phyloP scores from a whole-genome alignment of 306 rosid species.

The Glycine latifolia region DNA sequence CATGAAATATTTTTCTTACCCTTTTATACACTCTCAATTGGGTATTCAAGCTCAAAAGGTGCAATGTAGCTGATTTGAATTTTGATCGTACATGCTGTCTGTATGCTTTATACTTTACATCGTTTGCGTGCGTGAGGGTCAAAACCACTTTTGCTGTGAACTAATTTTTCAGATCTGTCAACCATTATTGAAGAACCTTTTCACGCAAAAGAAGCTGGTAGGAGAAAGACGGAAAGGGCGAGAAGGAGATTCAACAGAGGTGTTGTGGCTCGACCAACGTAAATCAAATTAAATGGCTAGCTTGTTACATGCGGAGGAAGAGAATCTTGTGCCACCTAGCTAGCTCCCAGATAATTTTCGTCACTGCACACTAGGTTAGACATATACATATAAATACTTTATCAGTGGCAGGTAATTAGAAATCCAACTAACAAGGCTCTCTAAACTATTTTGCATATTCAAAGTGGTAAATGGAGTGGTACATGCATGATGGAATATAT shows the following conservation, averaged over 20 bases:
- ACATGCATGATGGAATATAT: neutral
- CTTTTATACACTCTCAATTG: too few relatives aligned
- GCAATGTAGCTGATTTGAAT: constrained; percentile 35
- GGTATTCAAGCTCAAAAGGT: neutral
- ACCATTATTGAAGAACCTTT: constrained; percentile 66
- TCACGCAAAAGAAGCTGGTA: constrained; percentile 47
- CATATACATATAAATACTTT: neutral
- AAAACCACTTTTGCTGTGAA: constrained; percentile 38
- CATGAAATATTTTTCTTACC: too few relatives aligned
- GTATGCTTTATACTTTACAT: constrained; percentile 23
- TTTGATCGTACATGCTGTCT: constrained; percentile 25
- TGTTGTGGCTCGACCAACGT: constrained; percentile 35
- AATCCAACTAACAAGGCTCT: neutral
- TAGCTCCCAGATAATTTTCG: constrained; percentile 18
- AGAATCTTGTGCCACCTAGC: constrained; percentile 29
- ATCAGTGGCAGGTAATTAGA: constrained; percentile 21
- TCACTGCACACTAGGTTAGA: constrained; percentile 22
- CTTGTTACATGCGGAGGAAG: constrained; percentile 22
- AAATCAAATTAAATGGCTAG: constrained; percentile 34
- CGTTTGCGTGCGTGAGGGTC: constrained; percentile 25
- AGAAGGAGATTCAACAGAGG: constrained; percentile 58
- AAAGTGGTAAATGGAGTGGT: constrained; percentile 37
- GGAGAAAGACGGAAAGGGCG: constrained; percentile 63
- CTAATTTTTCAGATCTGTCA: constrained; percentile 62
- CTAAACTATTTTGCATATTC: constrained; percentile 12